Conservation (phyloP, 2,329 filamentous ascomycete genomes). For the Curvularia eragrostidis region DNA sequence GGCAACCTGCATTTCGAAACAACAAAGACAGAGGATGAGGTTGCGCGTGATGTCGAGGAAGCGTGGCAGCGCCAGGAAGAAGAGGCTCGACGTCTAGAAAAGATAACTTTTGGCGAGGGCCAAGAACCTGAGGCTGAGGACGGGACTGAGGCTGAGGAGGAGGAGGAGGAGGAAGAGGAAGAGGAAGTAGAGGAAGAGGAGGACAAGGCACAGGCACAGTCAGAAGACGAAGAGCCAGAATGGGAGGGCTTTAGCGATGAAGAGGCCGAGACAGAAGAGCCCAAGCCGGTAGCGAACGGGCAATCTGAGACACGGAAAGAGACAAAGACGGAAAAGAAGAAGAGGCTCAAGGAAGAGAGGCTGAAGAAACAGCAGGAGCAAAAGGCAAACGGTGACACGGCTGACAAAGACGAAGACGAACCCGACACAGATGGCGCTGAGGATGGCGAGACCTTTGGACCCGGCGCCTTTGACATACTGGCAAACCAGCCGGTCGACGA, state of each 20-base stretch:
- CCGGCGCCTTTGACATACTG: slow-evolving; percentile 62
- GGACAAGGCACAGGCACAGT: too few species aligned
- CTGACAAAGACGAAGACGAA: slow-evolving; percentile 28
- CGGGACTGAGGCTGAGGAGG: background rate
- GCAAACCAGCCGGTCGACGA: slow-evolving; percentile 58
- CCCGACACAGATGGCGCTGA: slow-evolving; percentile 27
- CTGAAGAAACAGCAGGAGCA: slow-evolving; percentile 36
- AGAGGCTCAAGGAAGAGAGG: slow-evolving; percentile 22
- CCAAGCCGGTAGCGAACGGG: slow-evolving; percentile 45
- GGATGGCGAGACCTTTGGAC: slow-evolving; percentile 38
- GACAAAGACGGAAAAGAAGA: slow-evolving; percentile 24
- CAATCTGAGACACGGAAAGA: slow-evolving; percentile 16
- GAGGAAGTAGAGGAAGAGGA: background rate
- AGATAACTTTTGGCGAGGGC: slow-evolving; percentile 30
- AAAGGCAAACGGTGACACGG: slow-evolving; percentile 13
- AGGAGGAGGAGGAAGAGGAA: background rate
- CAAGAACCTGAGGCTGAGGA: slow-evolving; percentile 13
- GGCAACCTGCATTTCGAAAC: slow-evolving; percentile 56
- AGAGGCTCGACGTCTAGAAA: slow-evolving; percentile 28
- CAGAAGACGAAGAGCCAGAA: slow-evolving; percentile 22
- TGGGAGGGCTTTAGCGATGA: slow-evolving; percentile 43
- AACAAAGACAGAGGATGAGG: slow-evolving; percentile 37
- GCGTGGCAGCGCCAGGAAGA: slow-evolving; percentile 32
- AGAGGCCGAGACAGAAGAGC: background rate
- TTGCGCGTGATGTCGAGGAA: slow-evolving; percentile 31